Base-by-base conservation (phyloP, 352 stramenopile genomes). In the Globisporangium parvum region DNA sequence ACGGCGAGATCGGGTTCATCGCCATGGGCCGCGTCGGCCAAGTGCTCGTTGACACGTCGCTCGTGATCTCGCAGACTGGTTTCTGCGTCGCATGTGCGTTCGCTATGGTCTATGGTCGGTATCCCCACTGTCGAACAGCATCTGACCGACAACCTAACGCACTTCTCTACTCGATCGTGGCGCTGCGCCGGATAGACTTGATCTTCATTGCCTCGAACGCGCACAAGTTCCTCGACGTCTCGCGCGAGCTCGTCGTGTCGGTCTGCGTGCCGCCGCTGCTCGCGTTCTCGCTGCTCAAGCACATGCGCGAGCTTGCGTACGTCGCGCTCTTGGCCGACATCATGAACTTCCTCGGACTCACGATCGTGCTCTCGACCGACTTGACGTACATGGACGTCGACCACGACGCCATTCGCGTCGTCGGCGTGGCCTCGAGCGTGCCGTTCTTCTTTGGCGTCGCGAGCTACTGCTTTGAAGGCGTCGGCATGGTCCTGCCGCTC, bases 151-250 rank as follows among this genome's bases (percentile, higher is more conserved):
- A 28, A 49, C 44, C 44, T 28, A 14, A 33, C 20, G 20, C 12
- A 17, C 6, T 5, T 26, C 8, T 2, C 28, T 46, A 28, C 53
- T 23, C 14, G 17, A 18, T 28, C 21, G 53, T 52, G 52, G 24
- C 52, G 11, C 14, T n/a, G 26, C 6, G 6, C 26, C 26, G 3
- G 50, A 0, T 46, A 88, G 77, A 97, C 58, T 71, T 97, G 42
- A 96, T 96, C 66, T 97, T 97, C 57, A 96, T 97, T 48, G 73
- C 85, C 12, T 77, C 85, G 4, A 97, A 97, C 62, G 67, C 89
- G 1, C 69, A 93, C 44, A 86, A 77, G 28, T 89, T 96, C 57
- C 63, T 83, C 45, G 62, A 72, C 3, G 57, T 89, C 21, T 73
- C 72, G 4, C 85, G 85, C 20, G 61, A 69, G 17, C 47, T 85